Conservation (phyloP, 2,329 filamentous ascomycete species). For the Amauroascus niger region DNA sequence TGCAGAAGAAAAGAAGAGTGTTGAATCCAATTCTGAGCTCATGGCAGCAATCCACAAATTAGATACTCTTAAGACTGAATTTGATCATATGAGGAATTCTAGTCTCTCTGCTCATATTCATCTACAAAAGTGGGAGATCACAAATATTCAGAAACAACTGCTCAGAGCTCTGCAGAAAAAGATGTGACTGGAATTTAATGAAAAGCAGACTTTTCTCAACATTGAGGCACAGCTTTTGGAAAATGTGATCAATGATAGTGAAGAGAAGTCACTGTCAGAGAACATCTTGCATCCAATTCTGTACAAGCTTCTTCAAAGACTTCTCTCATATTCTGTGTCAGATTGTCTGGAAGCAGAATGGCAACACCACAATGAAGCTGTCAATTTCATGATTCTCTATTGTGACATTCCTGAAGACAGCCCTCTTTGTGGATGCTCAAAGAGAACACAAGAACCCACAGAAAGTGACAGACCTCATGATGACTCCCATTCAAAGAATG, state of each 20-base stretch:
- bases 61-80: constrained; percentile 10
- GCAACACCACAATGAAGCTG: constrained; percentile 17
- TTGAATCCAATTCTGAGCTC: constrained; percentile 17
- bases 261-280: constrained; percentile 11
- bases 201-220: constrained; percentile 19
- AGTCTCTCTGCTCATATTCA: background rate
- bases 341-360: constrained; percentile 19
- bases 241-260: constrained; percentile 15
- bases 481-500: background rate
- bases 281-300: constrained; percentile 13
- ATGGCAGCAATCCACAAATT: constrained; percentile 15
- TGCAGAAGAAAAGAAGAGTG: constrained; percentile 11
- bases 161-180: constrained; percentile 12
- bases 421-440: background rate
- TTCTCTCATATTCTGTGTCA: constrained; percentile 18
- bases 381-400: constrained; percentile 15
- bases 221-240: constrained; percentile 19
- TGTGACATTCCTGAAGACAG: constrained; percentile 19
- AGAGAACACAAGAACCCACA: background rate
- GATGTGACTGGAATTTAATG: constrained; percentile 19
- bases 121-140: constrained; percentile 16
- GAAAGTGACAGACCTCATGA: background rate
- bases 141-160: constrained; percentile 17
- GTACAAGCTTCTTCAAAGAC: constrained; percentile 16
- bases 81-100: background rate